Base-by-base conservation (phyloP, 345 rosid genomes). In the Dipteronia dyeriana region DNA sequence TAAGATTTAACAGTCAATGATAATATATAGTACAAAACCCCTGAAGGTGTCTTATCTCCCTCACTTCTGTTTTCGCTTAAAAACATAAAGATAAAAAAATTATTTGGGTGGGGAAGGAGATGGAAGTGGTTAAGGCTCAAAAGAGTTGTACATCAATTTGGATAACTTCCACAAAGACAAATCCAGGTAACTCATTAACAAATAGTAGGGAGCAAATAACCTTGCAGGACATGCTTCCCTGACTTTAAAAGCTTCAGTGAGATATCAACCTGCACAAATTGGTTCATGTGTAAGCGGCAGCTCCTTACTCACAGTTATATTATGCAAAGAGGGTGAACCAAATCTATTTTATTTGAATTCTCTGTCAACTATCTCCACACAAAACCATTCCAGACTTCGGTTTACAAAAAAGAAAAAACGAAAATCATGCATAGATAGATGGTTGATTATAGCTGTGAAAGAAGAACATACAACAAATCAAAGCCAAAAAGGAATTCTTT, bases 171-270 rank as follows among this genome's bases (percentile, higher is more conserved):
- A 45, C 49, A 10, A 10, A 45, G 49, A 45, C 49, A 45, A 45
- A 45, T 10, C 49, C 11, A 45, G 13, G 12, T 45, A 14, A 45
- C 49, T 45, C 49, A 10, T 10, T 45, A 45, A 45, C 1, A 10
- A 47, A 61, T 39, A 74, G 31, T 4, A 45, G 1, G 66, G 66
- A 62, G 29, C 66, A 47, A 75, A 23, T 87, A 57, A 91, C 97
- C 98, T 90, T 95, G 98, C 84, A 93, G 87, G 76, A 95, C 94
- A 79, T 93, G 97, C 82, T 95, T 93, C 79, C 96, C 97, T 19
- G 90, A 92, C 88, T 89, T 89, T n/a, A 92, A 87, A 86, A 95
- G 88, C 85, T 85, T 90, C 67, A 95, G 60, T 29, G 97, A 90
- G 82, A 87, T 85, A 79, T 91, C 94, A 79, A 91, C 94, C 99